phyloP scores from a whole-genome alignment of 2,329 filamentous ascomycete genomes.

The Akanthomyces uredinophilus region DNA sequence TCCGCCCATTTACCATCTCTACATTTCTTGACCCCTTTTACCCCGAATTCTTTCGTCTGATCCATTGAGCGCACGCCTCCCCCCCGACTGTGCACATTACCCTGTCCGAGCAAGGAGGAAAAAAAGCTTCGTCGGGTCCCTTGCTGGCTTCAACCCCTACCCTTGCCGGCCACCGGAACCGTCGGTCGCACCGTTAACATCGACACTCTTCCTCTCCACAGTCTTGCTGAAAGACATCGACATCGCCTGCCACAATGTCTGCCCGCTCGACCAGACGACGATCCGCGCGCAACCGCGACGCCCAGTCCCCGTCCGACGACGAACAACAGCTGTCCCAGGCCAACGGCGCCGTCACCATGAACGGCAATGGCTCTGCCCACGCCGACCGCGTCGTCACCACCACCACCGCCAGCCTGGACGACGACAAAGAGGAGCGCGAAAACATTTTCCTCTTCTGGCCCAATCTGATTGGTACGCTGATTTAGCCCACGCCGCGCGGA shows the following conservation, averaged over 20 bases:
- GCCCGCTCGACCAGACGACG: constrained; percentile 35
- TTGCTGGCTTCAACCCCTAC: neutral
- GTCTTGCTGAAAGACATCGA: too few species aligned
- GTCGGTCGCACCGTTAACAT: neutral
- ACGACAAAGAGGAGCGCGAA: constrained; percentile 42
- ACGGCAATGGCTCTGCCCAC: constrained; percentile 42
- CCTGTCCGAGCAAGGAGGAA: neutral
- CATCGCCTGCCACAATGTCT: constrained; percentile 27
- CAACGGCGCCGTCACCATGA: constrained; percentile 27
- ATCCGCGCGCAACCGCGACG: constrained; percentile 28
- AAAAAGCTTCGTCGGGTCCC: neutral
- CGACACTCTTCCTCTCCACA: neutral
- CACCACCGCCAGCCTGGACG: constrained; percentile 20
- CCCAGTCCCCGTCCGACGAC: constrained; percentile 9
- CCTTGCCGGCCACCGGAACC: constrained; percentile 1
- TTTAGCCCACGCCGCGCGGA: neutral
- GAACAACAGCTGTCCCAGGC: neutral
- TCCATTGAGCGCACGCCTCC: neutral
- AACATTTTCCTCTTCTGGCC: constrained; percentile 81
- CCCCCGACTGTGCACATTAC: neutral
- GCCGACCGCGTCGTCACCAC: constrained; percentile 27
- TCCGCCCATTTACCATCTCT: constrained; percentile 2
- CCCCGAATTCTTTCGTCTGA: neutral
- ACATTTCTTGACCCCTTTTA: neutral
- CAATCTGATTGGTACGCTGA: constrained; percentile 67